These are phyloP conservation scores for Candida tropicalis DNA, from an alignment of 1,139 yeast species.

Conservation along the genomic window DNA sequence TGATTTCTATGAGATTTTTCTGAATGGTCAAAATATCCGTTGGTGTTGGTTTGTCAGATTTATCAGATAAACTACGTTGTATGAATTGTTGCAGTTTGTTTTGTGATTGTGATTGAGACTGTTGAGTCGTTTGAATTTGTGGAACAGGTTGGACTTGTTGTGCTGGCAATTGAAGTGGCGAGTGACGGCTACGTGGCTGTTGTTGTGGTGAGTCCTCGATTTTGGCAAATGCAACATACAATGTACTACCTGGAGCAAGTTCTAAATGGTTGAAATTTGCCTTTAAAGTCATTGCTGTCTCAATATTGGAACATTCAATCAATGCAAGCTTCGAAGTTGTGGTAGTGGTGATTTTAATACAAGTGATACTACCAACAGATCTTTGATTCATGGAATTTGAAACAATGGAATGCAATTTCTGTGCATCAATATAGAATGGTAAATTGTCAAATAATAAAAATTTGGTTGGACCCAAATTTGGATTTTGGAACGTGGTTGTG, in stretches of 20 bases:
- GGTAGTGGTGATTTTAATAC: slow-evolving; percentile 59
- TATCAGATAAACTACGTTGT: slow-evolving; percentile 11
- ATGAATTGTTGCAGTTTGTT: neutral
- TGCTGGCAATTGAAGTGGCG: neutral
- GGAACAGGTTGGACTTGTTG: neutral
- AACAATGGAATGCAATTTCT: slow-evolving; percentile 38
- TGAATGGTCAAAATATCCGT: slow-evolving; percentile 31
- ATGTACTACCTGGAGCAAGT: slow-evolving; percentile 69
- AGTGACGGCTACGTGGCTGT: slow-evolving; percentile 4
- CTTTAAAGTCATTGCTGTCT: slow-evolving; percentile 76
- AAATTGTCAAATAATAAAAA: slow-evolving; percentile 77
- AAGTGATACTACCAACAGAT: slow-evolving; percentile 27
- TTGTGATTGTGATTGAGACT: neutral
- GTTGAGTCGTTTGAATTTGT: neutral
- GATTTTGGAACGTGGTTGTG: slow-evolving; percentile 68
- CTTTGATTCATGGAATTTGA: slow-evolving; percentile 31
- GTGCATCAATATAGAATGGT: slow-evolving; percentile 50
- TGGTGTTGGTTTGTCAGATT: slow-evolving; percentile 20
- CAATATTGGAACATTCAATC: slow-evolving; percentile 71
- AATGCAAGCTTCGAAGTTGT: slow-evolving; percentile 54
- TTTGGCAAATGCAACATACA: slow-evolving; percentile 71
- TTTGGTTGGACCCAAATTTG: slow-evolving; percentile 74
- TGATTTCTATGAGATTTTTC: slow-evolving; percentile 25
- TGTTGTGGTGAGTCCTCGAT: slow-evolving; percentile 32
- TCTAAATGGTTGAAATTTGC: slow-evolving; percentile 81